These are phyloP conservation scores for Naumovozyma baii DNA, from an alignment of 805 yeast genomes.

Conservation along the genomic window DNA sequence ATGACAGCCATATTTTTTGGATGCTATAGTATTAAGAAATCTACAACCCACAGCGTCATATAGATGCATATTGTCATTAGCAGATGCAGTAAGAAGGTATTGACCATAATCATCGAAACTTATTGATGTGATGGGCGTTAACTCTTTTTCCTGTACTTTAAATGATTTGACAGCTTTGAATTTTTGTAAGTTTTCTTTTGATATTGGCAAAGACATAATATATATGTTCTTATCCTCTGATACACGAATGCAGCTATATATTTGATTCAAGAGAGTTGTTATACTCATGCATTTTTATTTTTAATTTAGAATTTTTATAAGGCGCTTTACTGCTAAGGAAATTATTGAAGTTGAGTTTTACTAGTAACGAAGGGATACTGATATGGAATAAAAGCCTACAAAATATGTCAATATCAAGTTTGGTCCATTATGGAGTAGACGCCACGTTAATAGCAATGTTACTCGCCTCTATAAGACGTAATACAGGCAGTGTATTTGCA, in stretches of 20 bases:
- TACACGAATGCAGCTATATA: no score
- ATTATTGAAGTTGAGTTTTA: no score
- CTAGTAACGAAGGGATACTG: not conserved
- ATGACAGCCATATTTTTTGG: constrained; percentile 89
- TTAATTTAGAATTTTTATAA: not conserved
- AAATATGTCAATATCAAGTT: constrained; percentile 11
- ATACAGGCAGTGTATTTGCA: constrained; percentile 57
- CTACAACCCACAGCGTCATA: constrained; percentile 70
- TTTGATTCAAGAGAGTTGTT: no score
- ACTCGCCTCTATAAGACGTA: constrained; percentile 75
- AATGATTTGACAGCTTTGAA: constrained; percentile 42
- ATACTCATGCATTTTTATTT: not conserved
- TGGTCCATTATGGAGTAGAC: constrained; percentile 64
- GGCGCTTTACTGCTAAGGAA: no score
- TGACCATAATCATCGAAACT: constrained; percentile 83
- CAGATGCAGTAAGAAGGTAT: constrained; percentile 62
- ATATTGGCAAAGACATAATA: constrained; percentile 16
- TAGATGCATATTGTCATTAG: constrained; percentile 73
- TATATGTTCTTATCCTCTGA: no score
- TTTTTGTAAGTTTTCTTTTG: constrained; percentile 20
- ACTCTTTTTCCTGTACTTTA: constrained; percentile 37
- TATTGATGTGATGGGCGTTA: constrained; percentile 53
- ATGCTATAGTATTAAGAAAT: constrained; percentile 56
- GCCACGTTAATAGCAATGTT: constrained; percentile 69
- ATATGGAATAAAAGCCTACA: no score